These are phyloP conservation scores for Penicillium coffeae DNA, from an alignment of 495 filamentous ascomycete species.

Conservation along the genomic window DNA sequence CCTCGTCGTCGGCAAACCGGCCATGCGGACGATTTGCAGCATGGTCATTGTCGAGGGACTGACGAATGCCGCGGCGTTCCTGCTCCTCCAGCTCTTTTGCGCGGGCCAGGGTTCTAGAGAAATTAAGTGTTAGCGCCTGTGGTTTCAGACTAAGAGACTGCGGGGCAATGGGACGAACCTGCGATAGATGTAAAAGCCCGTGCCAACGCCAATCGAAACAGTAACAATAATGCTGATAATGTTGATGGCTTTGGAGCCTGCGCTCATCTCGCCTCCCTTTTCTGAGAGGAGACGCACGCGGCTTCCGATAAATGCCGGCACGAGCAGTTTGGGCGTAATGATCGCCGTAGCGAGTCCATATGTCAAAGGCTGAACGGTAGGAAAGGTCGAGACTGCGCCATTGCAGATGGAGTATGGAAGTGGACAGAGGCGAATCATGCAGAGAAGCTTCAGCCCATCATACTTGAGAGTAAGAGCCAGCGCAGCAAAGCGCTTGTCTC, in stretches of 20 bases:
- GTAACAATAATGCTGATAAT: constrained; percentile 76
- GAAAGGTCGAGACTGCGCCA: constrained; percentile 89
- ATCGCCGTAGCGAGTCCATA: constrained; percentile 80
- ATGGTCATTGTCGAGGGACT: constrained; percentile 38
- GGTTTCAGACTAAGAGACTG: background rate
- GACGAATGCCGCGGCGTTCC: constrained; percentile 55
- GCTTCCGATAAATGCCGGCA: constrained; percentile 90
- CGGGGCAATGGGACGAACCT: constrained; percentile 34
- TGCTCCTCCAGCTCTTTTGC: constrained; percentile 82
- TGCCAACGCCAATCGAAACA: constrained; percentile 63
- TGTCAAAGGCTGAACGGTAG: constrained; percentile 69
- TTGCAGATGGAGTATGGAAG: constrained; percentile 94
- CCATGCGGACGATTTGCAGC: constrained; percentile 36
- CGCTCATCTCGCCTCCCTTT: constrained; percentile 58
- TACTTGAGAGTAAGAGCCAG: constrained; percentile 64
- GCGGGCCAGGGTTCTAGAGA: constrained; percentile 67
- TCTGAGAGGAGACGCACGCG: constrained; percentile 62
- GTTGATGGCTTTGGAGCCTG: constrained; percentile 60
- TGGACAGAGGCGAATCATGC: constrained; percentile 91
- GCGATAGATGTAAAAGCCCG: constrained; percentile 82
- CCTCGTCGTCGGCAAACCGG: constrained; percentile 44
- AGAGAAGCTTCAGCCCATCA: constrained; percentile 83
- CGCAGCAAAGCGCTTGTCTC: constrained; percentile 74
- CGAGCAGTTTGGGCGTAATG: constrained; percentile 74
- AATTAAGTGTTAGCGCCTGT: background rate